A percentile compares a stretch with the other conserved stretches of the same genome.
Conservation (phyloP, 257 asterid species). For the Anisodus acutangulus region DNA sequence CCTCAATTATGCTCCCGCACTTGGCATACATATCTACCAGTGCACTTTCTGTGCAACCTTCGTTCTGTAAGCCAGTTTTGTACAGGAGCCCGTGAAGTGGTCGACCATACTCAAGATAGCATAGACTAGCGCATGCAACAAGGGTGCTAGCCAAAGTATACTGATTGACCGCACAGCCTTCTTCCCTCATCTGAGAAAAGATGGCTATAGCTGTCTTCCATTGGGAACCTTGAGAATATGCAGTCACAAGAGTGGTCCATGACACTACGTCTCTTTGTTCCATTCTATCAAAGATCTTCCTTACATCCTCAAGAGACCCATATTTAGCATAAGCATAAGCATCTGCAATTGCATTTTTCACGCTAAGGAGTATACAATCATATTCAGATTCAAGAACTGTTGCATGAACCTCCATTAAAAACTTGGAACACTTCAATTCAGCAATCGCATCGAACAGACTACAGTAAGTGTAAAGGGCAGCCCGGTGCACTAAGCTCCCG, state of each 20-base stretch:
- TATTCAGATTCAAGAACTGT: slow-evolving; percentile 49
- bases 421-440: slow-evolving; percentile 42
- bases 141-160: slow-evolving; percentile 53
- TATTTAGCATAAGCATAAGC: slow-evolving; percentile 63
- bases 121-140: slow-evolving; percentile 52
- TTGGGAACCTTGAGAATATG: slow-evolving; percentile 50
- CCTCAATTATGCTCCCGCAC: slow-evolving; percentile 49
- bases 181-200: slow-evolving; percentile 55
- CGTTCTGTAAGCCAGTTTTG: slow-evolving; percentile 46
- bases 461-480: slow-evolving; percentile 41
- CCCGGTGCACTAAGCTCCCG: too few species aligned
- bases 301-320: slow-evolving; percentile 49
- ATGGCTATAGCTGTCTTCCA: slow-evolving; percentile 49
- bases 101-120: slow-evolving; percentile 53
- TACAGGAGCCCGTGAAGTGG: slow-evolving; percentile 50
- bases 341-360: slow-evolving; percentile 57
- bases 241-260: slow-evolving; percentile 56
- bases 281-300: slow-evolving; percentile 49
- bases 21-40: slow-evolving; percentile 63
- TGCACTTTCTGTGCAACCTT: slow-evolving; percentile 50
- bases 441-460: slow-evolving; percentile 55
- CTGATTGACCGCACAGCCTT: slow-evolving; percentile 50
- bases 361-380: slow-evolving; percentile 33
- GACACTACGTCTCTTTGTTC: slow-evolving; percentile 50
- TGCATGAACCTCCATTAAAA: slow-evolving; percentile 53